Conservation (phyloP, 2,329 filamentous ascomycete genomes). For the Westerdykella aurantiaca region DNA sequence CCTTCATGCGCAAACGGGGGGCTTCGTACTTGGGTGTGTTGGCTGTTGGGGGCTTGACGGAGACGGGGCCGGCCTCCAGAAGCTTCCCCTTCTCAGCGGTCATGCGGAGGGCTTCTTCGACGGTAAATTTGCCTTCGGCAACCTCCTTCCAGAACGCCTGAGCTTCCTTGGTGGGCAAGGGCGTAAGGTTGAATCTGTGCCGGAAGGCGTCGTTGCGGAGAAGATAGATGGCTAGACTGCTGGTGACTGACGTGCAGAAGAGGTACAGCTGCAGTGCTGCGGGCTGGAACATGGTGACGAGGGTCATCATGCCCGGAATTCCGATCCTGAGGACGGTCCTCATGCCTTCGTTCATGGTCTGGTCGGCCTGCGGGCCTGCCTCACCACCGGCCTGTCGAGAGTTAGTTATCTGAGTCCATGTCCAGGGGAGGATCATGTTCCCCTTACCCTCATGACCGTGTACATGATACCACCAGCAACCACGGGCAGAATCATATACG, state of each 20-base stretch:
- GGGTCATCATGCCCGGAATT: slow-evolving; percentile 50
- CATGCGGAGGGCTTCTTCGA: slow-evolving; percentile 18
- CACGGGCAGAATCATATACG: slow-evolving; percentile 68
- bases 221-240: slow-evolving; percentile 35
- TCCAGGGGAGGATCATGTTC: slow-evolving; percentile 6
- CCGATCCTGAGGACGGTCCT: slow-evolving; percentile 41
- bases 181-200: slow-evolving; percentile 31
- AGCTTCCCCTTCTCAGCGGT: slow-evolving; percentile 21
- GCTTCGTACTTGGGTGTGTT: background rate
- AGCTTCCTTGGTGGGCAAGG: slow-evolving; percentile 19
- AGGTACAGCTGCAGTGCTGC: slow-evolving; percentile 61
- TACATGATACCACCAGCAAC: slow-evolving; percentile 54
- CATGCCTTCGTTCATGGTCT: slow-evolving; percentile 25
- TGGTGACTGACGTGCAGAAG: slow-evolving; percentile 40
- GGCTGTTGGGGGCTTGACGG: background rate
- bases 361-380: slow-evolving; percentile 32
- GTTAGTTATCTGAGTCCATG: slow-evolving; percentile 11
- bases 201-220: slow-evolving; percentile 37
- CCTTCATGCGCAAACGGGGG: background rate
- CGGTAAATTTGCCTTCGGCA: slow-evolving; percentile 8
- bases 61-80: background rate
- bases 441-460: slow-evolving; percentile 52
- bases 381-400: slow-evolving; percentile 46
- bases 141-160: slow-evolving; percentile 24
- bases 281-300: slow-evolving; percentile 52